Evolutionary conservation across 192 early-diverging fungal species (phyloP), one percentile per base, ranked within the genome.

Genomic region (Umbelopsis isabellina): DNA sequence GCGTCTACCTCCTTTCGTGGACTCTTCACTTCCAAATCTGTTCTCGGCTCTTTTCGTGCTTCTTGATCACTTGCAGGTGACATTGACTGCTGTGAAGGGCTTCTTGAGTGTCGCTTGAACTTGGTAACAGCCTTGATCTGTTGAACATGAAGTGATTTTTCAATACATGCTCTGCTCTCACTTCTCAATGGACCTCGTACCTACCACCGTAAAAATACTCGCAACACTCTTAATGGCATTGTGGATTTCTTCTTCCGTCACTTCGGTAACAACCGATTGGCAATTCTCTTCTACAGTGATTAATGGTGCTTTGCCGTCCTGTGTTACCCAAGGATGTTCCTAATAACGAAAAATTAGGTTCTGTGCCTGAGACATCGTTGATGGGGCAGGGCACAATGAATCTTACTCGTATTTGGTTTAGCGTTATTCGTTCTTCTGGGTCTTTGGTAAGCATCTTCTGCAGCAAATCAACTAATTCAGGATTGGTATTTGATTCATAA

Each of bases 241-340:
- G 21, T 85, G 76, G 22, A 96, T 78, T 64, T 99, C 96, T 65
- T 93, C 91, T 67, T 95, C 90, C 0, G 97, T 99, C 65, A 97
- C 84, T 35, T 93, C 87, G 8, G 84, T 86, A 15, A 98, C 88
- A 35, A 88, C 70, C 30, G 83, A 82, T 46, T 75, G 71, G 71
- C 89, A 92, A 83, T 98, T 98, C 49, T 90, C 86, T 61, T 91
- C 87, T 71, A 88, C 91, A 50, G 79, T 74, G 7, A 90, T 85
- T 49, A 97, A 80, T 7, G 81, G 80, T 6, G 80, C 78, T 13
- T 64, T 76, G 71, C 88, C 92, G 73, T 84, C 51, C 48, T 89
- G 74, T 1, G 95, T 97, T 8, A 97, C 82, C 95, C 95, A 99
- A 5, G 90, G 86, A 71, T 97, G 89, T 77, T 75, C 83, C 64